Base-by-base conservation (phyloP, 192 early-diverging fungal species). In the Chytriomyces confervae region DNA sequence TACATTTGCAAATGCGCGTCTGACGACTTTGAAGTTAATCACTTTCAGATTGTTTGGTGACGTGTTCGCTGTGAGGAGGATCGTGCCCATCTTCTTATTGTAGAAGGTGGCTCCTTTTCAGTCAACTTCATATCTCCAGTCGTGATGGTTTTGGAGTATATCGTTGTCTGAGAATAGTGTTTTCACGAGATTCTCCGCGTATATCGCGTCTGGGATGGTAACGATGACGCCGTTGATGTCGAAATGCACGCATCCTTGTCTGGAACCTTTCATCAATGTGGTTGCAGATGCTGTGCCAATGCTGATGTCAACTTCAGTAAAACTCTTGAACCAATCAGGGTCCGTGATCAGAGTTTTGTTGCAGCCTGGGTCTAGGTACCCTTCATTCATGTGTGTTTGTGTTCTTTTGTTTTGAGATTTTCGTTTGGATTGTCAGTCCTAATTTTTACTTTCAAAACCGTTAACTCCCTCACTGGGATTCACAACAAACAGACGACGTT, bases 291-390 rank as follows among this genome's bases (percentile, higher is more conserved):
- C 44, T 4, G 47, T 10, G 1, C 66, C 66, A 4, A 68, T 68
- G 1, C 9, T 11, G 23, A 68, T 68, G 13, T 23, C 8, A 46
- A 68, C 47, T 68, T 23, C 2, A 2, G 11, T 7, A 1, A 13
- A 68, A 43, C 66, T 68, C 47, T 68, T 45, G 23, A 68, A 68
- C 66, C 66, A 68, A 6, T 11, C 13, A 1, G 13, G 29, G 47
- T 68, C 45, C 18, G 13, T 46, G 20, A 68, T 68, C 43, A 68
- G 1, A 7, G 66, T 68, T 1, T 45, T 68, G 23, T 27, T 68
- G 23, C 29, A 10, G 0, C 66, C 66, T 49, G 66, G 66, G 47
- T 68, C 66, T 13, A 68, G 47, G 47, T 29, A 10, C 8, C 66
- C 66, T 23, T 68, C 66, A 1, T 36, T 36, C 29, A 36, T 36